phyloP scores from a whole-genome alignment of 345 rosid species.

The Geranium rotundifolium region DNA sequence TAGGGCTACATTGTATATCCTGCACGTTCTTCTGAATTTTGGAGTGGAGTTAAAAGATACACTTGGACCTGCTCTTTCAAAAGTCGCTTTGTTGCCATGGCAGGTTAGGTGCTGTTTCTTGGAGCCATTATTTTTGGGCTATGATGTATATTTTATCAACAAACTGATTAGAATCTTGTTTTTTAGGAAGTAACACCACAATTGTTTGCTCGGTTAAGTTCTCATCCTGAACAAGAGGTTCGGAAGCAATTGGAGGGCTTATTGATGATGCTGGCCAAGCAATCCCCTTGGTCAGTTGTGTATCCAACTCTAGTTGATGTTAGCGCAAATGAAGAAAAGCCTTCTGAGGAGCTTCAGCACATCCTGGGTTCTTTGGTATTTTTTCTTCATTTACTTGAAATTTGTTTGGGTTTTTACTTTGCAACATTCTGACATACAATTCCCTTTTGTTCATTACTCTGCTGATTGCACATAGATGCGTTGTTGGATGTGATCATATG shows the following conservation, averaged over 20 bases:
- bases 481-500: constrained; percentile 1
- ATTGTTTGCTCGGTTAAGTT: constrained; percentile 78
- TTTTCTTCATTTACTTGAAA: constrained; percentile 1
- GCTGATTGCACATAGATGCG: constrained; percentile 2
- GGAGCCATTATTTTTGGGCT: constrained; percentile 1
- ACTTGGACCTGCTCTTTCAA: constrained; percentile 63
- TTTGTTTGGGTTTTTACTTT: constrained; percentile 3
- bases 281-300: constrained; percentile 79
- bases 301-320: constrained; percentile 81
- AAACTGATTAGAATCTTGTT: constrained; percentile 11
- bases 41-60: constrained; percentile 78
- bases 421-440: constrained; percentile 2
- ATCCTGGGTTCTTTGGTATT: constrained; percentile 71
- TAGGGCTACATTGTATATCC: constrained; percentile 68
- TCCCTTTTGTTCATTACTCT: constrained; percentile 1
- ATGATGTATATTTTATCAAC: background rate
- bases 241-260: constrained; percentile 76
- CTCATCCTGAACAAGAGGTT: constrained; percentile 75
- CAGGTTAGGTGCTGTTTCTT: constrained; percentile 37
- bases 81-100: constrained; percentile 77
- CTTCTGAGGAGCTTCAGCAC: constrained; percentile 75
- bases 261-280: constrained; percentile 67
- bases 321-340: constrained; percentile 56
- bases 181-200: constrained; percentile 79
- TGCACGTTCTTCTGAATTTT: constrained; percentile 71